Base-by-base conservation (phyloP, 2,329 filamentous ascomycete species). In the Rhinocladiella similis region DNA sequence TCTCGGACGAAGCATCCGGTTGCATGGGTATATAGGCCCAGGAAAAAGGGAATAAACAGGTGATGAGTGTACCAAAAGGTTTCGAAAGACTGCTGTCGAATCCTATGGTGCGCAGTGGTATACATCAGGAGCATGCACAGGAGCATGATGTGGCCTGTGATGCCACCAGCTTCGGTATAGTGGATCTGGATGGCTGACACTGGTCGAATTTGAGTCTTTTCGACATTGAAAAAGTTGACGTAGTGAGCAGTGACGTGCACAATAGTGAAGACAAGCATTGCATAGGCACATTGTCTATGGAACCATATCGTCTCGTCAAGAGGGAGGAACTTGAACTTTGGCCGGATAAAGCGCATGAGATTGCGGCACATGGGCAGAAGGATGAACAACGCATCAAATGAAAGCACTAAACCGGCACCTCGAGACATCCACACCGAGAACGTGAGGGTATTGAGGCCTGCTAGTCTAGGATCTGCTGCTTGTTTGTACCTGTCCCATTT, bases 11-110 rank as follows among this genome's bases (percentile, higher is more conserved):
- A 99, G 75, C 94, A 99, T 57, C 91, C 92, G 6, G 90, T 90
- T 1, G 94, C 93, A 73, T 99, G 94, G 12, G 93, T 97, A 75
- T 97, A 99, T 65, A 99, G 85, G 45, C 84, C 93, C 43, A 99
- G 81, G 68, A 97, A 76, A 74, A 99, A 99, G 1, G 94, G 93
- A 59, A 99, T 89, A 69, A 97, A 97, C n/a, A 99, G 83, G 68
- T 99, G 94, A 74, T 99, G 94, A 0, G 91, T 96, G 75, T 99
- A 99, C 94, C 94, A 99, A 72, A 99, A 99, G 0, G 93, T 95
- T 76, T 99, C 94, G 70, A 92, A 99, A 0, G 91, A 96, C 71
- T 99, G 94, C 71, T 97, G 93, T 53, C 94, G 89, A 63, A 99
- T 97, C 64, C 90, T 89, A 67, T 88, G 83, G 70, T 99, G 94